Evolutionary conservation across 2,329 filamentous ascomycete species (phyloP).

Genomic region (Aspergillus uvarum): DNA sequence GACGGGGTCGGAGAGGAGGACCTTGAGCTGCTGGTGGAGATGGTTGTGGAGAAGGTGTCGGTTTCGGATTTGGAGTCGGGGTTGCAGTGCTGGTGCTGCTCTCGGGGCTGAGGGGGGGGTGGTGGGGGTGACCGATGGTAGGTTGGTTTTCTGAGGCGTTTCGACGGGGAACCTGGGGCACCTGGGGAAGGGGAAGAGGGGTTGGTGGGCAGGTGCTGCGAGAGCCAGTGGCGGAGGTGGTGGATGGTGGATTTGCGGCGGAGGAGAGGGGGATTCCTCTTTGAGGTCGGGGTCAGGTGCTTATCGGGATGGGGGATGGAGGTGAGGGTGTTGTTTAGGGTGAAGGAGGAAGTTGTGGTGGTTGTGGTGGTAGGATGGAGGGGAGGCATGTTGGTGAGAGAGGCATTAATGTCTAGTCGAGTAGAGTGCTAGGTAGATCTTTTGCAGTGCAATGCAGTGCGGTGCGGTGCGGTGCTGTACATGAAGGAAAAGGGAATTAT

Average conservation of each 20-base stretch:
- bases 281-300: background rate
- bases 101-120: background rate
- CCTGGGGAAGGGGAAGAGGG: background rate
- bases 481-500: background rate
- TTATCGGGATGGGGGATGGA: background rate
- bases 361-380: background rate
- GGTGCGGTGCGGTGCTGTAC: no score
- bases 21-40: background rate
- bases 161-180: background rate
- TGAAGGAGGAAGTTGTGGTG: background rate
- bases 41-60: background rate
- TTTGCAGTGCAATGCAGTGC: no score
- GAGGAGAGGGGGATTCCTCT: background rate
- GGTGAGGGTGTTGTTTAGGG: no score
- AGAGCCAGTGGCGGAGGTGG: slow-evolving; percentile 1
- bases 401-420: background rate
- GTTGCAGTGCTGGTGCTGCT: background rate
- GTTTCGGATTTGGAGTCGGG: background rate
- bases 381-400: background rate
- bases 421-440: background rate
- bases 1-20: background rate
- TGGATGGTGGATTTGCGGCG: background rate
- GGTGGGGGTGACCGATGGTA: background rate
- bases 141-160: background rate
- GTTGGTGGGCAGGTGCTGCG: background rate